Evolutionary conservation across 225 moss, liverwort and hornwort genomes (phyloP).

Genomic region (Pseudoscleropodium purum): DNA sequence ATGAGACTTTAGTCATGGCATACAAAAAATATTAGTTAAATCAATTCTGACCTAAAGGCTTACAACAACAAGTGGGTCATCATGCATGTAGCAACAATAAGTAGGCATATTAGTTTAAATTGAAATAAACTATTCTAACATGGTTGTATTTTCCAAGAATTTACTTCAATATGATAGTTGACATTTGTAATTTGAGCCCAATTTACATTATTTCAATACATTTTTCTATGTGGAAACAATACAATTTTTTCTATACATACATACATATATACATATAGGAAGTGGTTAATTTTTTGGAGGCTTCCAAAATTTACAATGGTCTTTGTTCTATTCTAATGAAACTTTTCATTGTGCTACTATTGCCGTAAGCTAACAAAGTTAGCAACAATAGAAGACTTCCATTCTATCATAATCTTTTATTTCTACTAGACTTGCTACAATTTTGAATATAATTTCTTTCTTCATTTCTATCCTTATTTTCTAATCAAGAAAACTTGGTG

Average conservation of each 20-base stretch:
- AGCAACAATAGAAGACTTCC: not conserved
- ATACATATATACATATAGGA: not conserved
- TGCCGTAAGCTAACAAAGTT: fast-evolving
- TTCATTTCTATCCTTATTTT: not conserved
- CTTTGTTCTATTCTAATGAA: not conserved
- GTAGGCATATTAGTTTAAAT: not conserved
- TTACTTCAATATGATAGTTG: no score
- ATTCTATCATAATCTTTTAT: not conserved
- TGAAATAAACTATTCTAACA: not conserved
- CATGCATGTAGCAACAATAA: not conserved
- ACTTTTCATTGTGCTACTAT: no score
- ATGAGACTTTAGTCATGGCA: not conserved
- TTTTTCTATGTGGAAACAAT: not conserved
- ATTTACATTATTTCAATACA: not conserved
- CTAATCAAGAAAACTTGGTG: not conserved
- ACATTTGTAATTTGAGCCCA: not conserved
- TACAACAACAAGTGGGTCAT: fast-evolving
- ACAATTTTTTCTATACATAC: no score
- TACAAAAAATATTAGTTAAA: not conserved
- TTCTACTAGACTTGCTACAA: fast-evolving
- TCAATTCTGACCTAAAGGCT: fast-evolving
- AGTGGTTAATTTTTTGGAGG: fast-evolving
- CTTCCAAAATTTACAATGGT: not conserved
- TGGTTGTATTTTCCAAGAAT: no score
- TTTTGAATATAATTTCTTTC: not conserved